Base-by-base conservation (phyloP, 78 protist genomes). In the Neovahlkampfia damariscottae region DNA sequence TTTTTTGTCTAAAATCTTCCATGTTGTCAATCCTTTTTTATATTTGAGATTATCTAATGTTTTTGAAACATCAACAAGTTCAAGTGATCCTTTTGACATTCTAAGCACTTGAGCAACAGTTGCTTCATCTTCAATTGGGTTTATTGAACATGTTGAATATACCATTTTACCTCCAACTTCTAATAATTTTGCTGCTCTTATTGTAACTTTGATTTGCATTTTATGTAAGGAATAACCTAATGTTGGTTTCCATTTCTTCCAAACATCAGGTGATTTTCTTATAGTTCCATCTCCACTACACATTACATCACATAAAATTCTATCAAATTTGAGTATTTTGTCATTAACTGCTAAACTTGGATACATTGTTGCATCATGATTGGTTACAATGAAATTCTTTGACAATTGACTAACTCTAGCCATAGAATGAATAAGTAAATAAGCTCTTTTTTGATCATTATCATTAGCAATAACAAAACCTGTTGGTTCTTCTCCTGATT, bases 51-150 rank as follows among this genome's bases (percentile, higher is more conserved):
- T 68, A 1, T 93, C 92, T 30, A 91, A 77, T 50, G 35, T 59
- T 19, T 66, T 68, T 5, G 79, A 27, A 34, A 38, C 70, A 67
- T 93, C 96, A 30, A 96, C 88, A 0, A 96, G 38, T 69, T 82
- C 71, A 10, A 91, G 58, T 1, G 84, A 74, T 67, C 91, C 90
- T 5, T 10, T 38, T 0, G 59, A 37, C 29, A 78, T 37, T 5
- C 77, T 38, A 36, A 97, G 74, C 3, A 93, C 8, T 3, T 70
- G 84, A 0, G 93, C 89, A 31, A 96, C 86, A 29, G 96, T 99
- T 0, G 99, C 96, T 78, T 98, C 99, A 72, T 98, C 82, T 66
- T 98, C 99, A 32, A 94, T 8, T 0, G 99, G 99, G 50, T 90
- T 90, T 74, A 96, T 39, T 8, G 96, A 89, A 88, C 99, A 98